Conservation (phyloP, 768 basidiomycete species). For the Chalciporus sphaerocephalus region DNA sequence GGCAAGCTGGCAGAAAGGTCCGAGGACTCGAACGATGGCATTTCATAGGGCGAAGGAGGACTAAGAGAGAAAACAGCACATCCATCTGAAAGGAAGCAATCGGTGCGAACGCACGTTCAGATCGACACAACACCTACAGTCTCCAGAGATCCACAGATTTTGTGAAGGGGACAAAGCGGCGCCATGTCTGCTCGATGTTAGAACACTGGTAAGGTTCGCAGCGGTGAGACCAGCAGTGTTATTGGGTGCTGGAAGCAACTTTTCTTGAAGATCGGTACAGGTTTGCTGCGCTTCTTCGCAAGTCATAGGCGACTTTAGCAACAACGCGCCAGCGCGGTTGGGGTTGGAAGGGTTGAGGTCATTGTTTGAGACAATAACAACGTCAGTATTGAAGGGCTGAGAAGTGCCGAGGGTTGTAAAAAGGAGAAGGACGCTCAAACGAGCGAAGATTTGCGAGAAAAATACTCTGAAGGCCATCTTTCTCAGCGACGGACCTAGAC, state of each 20-base stretch:
- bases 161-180: slow-evolving; percentile 2
- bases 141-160: slow-evolving; percentile 5
- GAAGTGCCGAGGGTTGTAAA: neutral
- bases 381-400: neutral
- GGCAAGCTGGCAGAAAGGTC: slow-evolving; percentile 2
- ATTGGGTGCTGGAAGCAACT: slow-evolving; percentile 3
- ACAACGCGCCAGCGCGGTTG: slow-evolving; percentile 10
- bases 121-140: neutral
- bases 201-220: neutral
- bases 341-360: slow-evolving; percentile 10
- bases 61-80: neutral
- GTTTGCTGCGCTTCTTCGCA: slow-evolving; percentile 4
- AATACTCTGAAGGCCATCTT: neutral
- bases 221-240: neutral
- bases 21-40: no score
- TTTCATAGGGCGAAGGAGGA: neutral
- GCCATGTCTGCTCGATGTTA: slow-evolving; percentile 8
- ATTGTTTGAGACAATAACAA: slow-evolving; percentile 14
- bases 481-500: neutral
- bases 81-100: neutral
- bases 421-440: neutral
- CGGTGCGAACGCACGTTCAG: neutral
- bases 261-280: slow-evolving; percentile 5
- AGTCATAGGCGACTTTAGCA: slow-evolving; percentile 4
- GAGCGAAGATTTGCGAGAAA: neutral